These are phyloP conservation scores for Suillus bovinus DNA, from an alignment of 768 basidiomycete genomes.

Conservation along the genomic window DNA sequence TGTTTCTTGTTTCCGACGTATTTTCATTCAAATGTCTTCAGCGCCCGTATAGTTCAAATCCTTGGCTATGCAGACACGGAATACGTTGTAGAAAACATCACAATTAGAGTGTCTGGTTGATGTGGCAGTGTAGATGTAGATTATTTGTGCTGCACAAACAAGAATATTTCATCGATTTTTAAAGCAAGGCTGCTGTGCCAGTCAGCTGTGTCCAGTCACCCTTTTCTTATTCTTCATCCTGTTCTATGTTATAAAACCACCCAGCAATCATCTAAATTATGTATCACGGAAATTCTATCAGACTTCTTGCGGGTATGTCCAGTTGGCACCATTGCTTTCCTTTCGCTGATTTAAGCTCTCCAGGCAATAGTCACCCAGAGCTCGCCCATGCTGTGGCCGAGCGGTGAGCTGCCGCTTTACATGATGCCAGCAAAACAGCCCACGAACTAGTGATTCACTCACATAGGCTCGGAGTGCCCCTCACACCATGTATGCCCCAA, in stretches of 20 bases:
- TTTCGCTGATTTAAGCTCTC: slow-evolving; percentile 15
- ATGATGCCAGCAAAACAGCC: slow-evolving; percentile 33
- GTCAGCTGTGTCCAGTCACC: slow-evolving; percentile 4
- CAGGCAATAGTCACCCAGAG: slow-evolving; percentile 98
- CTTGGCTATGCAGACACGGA: slow-evolving; percentile 96
- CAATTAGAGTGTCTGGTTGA: slow-evolving; percentile 57
- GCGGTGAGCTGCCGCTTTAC: slow-evolving; percentile 78
- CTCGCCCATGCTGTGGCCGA: slow-evolving; percentile 94
- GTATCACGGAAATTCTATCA: slow-evolving; percentile 82
- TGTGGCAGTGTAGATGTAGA: slow-evolving; percentile 44
- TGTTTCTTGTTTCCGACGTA: neutral
- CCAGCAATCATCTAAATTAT: slow-evolving; percentile 45
- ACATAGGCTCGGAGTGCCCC: slow-evolving; percentile 82
- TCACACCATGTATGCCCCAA: slow-evolving; percentile 82
- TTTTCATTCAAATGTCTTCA: slow-evolving; percentile 33
- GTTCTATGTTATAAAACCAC: slow-evolving; percentile 13
- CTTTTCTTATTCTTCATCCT: slow-evolving; percentile 6
- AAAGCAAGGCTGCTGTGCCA: slow-evolving; percentile 1
- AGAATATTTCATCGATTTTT: slow-evolving; percentile 4
- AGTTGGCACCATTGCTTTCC: neutral
- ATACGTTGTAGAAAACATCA: slow-evolving; percentile 95
- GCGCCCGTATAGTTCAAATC: slow-evolving; percentile 75
- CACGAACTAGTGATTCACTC: slow-evolving; percentile 52
- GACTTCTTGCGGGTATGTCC: slow-evolving; percentile 68
- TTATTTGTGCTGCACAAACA: slow-evolving; percentile 17